Base-by-base conservation (phyloP, 1,139 yeast genomes). In the Kluyveromyces sp. region DNA sequence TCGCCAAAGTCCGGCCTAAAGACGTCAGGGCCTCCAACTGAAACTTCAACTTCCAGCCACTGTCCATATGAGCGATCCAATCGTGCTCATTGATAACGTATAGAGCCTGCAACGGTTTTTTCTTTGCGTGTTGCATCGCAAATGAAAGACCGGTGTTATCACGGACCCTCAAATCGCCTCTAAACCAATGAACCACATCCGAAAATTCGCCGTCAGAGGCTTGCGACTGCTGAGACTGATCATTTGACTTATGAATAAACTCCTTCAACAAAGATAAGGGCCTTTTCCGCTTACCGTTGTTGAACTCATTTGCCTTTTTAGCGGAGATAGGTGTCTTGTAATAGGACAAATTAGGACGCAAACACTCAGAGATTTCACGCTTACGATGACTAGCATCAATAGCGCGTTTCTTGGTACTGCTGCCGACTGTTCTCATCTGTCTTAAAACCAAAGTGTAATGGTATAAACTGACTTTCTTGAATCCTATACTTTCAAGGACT, bases 11-110 rank as follows among this genome's bases (percentile, higher is more conserved):
- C 3, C 53, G 33, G 33, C 63, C 56, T 42, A 75, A 55, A 11
- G 51, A 42, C 8, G 51, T 46, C 33, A 76, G 49, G 4, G 70
- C 61, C 36, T 66, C 61, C 40, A 62, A 47, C 44, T 67, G 64
- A 47, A 72, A 69, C 40, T 66, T 61, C 34, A 68, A 54, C 45
- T 74, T 74, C 55, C 69, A 68, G 0, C 70, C 63, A 36, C 77
- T 66, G 16, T 68, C 67, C 15, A 65, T 54, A 50, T 76, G 80
- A 12, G 68, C 63, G 32, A 58, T 59, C 48, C 69, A 60, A 30
- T 69, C 73, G 37, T 67, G 67, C 3, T 66, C 59, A 35, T 73
- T 69, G 44, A 67, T 58, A n/a, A 69, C 60, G 54, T 66, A 73
- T 9, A 73, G 47, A 0, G 72, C 66, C 32, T 71, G 58, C 3